A percentile compares a stretch with the other conserved stretches of the same genome.
These are phyloP conservation scores for Luffa acutangula DNA, from an alignment of 306 rosid species.

Conservation along the genomic window DNA sequence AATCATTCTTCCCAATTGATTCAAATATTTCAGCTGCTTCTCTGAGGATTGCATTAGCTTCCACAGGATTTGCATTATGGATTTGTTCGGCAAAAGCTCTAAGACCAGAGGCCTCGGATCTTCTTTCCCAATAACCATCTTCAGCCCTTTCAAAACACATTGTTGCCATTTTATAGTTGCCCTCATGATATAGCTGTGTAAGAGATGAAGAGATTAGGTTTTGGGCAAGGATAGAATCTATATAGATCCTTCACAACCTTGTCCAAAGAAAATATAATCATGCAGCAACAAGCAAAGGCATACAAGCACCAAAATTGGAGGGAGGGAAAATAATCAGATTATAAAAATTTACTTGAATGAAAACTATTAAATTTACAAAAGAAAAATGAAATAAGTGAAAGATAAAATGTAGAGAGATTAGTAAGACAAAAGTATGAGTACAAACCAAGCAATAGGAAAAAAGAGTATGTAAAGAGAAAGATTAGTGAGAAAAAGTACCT, in stretches of 20 bases:
- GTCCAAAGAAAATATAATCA: neutral
- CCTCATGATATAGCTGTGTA: slow-evolving; percentile 45
- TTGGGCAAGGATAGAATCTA: neutral
- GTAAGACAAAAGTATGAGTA: too few species aligned
- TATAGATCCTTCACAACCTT: neutral
- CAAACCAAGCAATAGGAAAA: too few species aligned
- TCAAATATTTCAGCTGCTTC: slow-evolving; percentile 72
- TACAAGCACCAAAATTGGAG: neutral
- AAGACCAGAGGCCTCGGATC: slow-evolving; percentile 59
- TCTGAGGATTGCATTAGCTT: slow-evolving; percentile 45
- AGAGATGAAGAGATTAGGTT: neutral
- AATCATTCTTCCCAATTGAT: slow-evolving; percentile 44
- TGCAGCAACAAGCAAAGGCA: neutral
- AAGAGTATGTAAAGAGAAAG: too few species aligned
- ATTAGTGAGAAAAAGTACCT: too few species aligned
- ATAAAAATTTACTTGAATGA: too few species aligned
- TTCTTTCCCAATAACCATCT: slow-evolving; percentile 62
- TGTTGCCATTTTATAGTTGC: slow-evolving; percentile 61
- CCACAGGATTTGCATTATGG: slow-evolving; percentile 26
- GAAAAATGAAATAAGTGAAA: too few species aligned
- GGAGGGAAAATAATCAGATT: too few species aligned
- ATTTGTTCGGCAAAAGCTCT: slow-evolving; percentile 40
- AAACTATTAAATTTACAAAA: too few species aligned
- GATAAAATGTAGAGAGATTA: too few species aligned
- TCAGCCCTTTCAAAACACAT: slow-evolving; percentile 70